Base-by-base conservation (phyloP, 768 basidiomycete genomes). In the Lyophyllum decastes region DNA sequence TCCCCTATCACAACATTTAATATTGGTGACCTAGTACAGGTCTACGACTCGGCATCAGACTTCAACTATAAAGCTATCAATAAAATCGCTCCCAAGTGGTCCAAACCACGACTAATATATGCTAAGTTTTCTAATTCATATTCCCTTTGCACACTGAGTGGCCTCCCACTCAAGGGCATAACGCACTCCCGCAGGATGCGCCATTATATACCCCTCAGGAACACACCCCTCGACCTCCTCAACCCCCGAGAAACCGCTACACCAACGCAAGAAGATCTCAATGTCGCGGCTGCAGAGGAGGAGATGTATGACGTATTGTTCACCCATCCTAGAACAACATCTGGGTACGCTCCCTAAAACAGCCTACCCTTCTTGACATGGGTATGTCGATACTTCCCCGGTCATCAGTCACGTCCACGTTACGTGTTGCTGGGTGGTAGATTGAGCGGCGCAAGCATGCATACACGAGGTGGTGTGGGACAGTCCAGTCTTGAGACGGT, bases 111-210 rank as follows among this genome's bases (percentile, higher is more conserved):
- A 8, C n/a, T 54, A 45, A 54, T 54, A 7, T 45, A 30, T 9
- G 52, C 43, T 45, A 54, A 54, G 52, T 54, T 46, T 46, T 45
- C 44, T n/a, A n/a, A n/a, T n/a, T n/a, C n/a, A n/a, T n/a, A n/a
- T n/a, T n/a, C n/a, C n/a, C n/a, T n/a, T n/a, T n/a, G n/a, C n/a
- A n/a, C n/a, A n/a, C n/a, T n/a, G n/a, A n/a, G n/a, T n/a, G n/a
- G n/a, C n/a, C n/a, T n/a, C n/a, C n/a, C n/a, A n/a, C n/a, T n/a
- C n/a, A n/a, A n/a, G n/a, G n/a, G n/a, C n/a, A n/a, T n/a, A n/a
- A n/a, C n/a, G n/a, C n/a, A n/a, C n/a, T n/a, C n/a, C n/a, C n/a
- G n/a, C n/a, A n/a, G n/a, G n/a, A n/a, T n/a, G n/a, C n/a, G n/a
- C n/a, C n/a, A n/a, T n/a, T n/a, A n/a, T n/a, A n/a, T n/a, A n/a